Evolutionary conservation across 495 filamentous ascomycete genomes (phyloP).

Genomic region (Aspergillus leporis): DNA sequence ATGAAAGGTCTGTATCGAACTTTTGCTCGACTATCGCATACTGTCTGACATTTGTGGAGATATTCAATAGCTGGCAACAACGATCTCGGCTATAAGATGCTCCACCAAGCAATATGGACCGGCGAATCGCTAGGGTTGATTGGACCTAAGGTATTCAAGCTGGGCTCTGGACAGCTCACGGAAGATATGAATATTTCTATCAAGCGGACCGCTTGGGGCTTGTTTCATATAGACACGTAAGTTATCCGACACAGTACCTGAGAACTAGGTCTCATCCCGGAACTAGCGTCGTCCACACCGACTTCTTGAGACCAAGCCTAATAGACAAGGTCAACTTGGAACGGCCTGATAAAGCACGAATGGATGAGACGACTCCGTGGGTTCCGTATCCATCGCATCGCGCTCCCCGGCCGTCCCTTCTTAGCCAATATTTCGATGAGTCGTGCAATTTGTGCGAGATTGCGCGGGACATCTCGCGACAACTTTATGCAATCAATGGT

Average conservation of each 20-base stretch:
- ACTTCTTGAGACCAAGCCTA: constrained; percentile 40
- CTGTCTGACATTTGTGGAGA: constrained; percentile 15
- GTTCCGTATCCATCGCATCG: constrained; percentile 43
- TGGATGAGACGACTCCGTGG: constrained; percentile 31
- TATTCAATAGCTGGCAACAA: constrained; percentile 46
- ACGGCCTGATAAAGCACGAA: constrained; percentile 19
- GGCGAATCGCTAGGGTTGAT: constrained; percentile 40
- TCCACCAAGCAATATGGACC: constrained; percentile 43
- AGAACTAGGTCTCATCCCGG: neutral
- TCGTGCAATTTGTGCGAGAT: constrained; percentile 43
- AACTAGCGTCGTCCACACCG: constrained; percentile 41
- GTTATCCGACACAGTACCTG: constrained; percentile 2
- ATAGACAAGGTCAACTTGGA: constrained; percentile 38
- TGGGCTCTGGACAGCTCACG: constrained; percentile 24
- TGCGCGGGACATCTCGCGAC: constrained; percentile 42
- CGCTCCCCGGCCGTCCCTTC: constrained; percentile 29
- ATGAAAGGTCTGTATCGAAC: constrained; percentile 34
- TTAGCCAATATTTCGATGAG: constrained; percentile 42
- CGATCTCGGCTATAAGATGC: constrained; percentile 45
- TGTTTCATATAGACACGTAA: constrained; percentile 49
- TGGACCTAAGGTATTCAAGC: constrained; percentile 23
- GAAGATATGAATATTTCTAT: constrained; percentile 39
- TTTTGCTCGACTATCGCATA: neutral
- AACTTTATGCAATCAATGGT: constrained; percentile 31
- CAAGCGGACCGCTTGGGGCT: constrained; percentile 42